Base-by-base conservation (phyloP, 2,329 filamentous ascomycete genomes). In the Cercospora janseana region DNA sequence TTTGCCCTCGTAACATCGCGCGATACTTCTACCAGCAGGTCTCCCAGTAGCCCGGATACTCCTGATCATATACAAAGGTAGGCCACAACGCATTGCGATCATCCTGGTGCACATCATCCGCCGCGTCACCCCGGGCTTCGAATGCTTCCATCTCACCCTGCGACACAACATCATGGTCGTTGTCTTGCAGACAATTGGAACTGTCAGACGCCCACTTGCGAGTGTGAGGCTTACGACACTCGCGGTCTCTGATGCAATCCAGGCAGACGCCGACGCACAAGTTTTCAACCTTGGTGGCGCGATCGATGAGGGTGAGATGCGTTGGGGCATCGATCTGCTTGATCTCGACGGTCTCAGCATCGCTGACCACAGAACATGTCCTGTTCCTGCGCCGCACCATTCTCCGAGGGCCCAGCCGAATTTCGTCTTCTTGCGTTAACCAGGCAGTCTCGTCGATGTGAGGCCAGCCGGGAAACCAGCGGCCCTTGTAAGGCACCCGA, bases 201-300 rank as follows among this genome's bases (percentile, higher is more conserved):
- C n/a, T n/a, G n/a, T n/a, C n/a, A n/a, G n/a, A n/a, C n/a, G n/a
- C n/a, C n/a, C n/a, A n/a, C n/a, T n/a, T n/a, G 16, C 23, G 41
- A 20, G 18, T 10, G 13, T 44, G 41, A 18, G 26, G 20, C 23
- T 32, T 10, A 12, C 24, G 41, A 23, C 41, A 44, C 16, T 45
- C 45, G 1, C 24, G 15, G 9, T 31, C 9, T 10, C 38, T 28
- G 10, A 53, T 24, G 34, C 54, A 56, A 15, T 56, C 54, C 18
- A 56, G 20, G 16, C 49, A 56, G 3, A 54, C 35, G 1, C 54
- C 54, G 4, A 32, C 28, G 21, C 42, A 29, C 4, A 42, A 7
- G 0, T 24, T 13, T 9, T 37, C 28, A 7, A 54, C 29, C 12
- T 29, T 35, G 6, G 49, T 16, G 13, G 34, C 21, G 13, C 41